Evolutionary conservation across 129 eudicot species (phyloP).

Genomic region (Calendula officinalis): DNA sequence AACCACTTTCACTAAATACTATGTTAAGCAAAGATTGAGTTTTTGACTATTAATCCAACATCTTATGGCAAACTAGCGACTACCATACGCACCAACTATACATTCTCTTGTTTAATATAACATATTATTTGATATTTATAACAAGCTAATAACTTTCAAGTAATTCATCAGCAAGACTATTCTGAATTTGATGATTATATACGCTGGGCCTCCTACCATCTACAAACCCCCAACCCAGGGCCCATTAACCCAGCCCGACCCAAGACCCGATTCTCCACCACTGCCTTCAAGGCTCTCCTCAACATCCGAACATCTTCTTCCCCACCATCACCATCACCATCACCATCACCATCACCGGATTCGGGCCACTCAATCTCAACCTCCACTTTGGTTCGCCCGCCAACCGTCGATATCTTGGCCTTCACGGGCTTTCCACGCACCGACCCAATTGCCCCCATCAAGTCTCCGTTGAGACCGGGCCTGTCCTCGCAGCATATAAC

Average conservation of each 20-base stretch:
- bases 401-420: conserved; percentile 51
- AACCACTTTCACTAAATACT: too few relatives aligned
- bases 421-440: conserved; percentile 38
- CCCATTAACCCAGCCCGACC: conserved; percentile 18
- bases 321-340: conserved; percentile 11
- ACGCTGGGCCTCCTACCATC: background rate
- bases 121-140: too few relatives aligned
- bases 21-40: too few relatives aligned
- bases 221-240: conserved; percentile 5
- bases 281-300: conserved; percentile 51
- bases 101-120: too few relatives aligned
- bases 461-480: conserved; percentile 34
- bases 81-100: too few relatives aligned
- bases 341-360: conserved; percentile 3
- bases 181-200: background rate
- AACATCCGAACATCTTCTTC: conserved; percentile 42
- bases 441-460: conserved; percentile 41
- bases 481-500: conserved; percentile 52
- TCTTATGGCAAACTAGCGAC: too few relatives aligned
- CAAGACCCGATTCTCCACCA: conserved; percentile 41
- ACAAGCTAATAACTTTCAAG: too few relatives aligned
- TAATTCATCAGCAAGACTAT: conserved; percentile 17
- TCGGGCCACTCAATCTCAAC: conserved; percentile 36
- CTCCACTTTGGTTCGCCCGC: conserved; percentile 49
- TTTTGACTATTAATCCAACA: too few relatives aligned